Evolutionary conservation across 768 basidiomycete genomes (phyloP).

Genomic region (Leccinellum rugosiceps): DNA sequence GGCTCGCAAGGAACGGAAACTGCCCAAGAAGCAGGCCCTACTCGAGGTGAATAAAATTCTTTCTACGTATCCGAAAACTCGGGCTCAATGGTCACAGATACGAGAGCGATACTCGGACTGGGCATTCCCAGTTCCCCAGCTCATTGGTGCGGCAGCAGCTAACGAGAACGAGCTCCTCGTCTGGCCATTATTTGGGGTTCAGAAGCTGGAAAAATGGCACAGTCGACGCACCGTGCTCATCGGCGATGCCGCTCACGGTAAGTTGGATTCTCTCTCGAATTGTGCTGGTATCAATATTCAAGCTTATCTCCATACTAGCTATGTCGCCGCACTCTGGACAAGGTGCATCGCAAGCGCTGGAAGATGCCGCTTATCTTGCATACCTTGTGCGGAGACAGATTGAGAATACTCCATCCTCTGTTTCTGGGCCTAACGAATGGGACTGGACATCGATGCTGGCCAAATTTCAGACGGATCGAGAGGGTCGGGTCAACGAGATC

Average conservation of each 20-base stretch:
- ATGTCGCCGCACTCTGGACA: conserved; percentile 33
- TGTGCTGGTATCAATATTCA: neutral
- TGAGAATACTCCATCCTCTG: neutral
- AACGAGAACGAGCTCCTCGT: conserved; percentile 17
- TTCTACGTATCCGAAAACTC: neutral
- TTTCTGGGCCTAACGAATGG: neutral
- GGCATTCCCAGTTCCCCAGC: conserved; percentile 28
- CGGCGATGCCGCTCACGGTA: conserved; percentile 33
- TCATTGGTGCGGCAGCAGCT: conserved; percentile 20
- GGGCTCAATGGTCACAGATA: conserved; percentile 13
- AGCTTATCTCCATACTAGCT: conserved; percentile 11
- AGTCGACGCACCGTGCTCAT: conserved; percentile 26
- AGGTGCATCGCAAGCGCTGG: conserved; percentile 31
- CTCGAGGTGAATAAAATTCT: conserved; percentile 10
- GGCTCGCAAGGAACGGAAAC: conserved; percentile 28
- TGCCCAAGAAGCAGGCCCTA: conserved; percentile 20
- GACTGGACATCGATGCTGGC: conserved; percentile 19
- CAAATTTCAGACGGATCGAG: conserved; percentile 23
- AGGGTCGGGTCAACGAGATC: conserved; percentile 25
- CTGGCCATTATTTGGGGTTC: conserved; percentile 29
- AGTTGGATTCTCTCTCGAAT: neutral
- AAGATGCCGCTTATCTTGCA: conserved; percentile 31
- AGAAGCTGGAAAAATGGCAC: conserved; percentile 24
- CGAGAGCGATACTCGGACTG: conserved; percentile 24
- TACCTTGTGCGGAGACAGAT: conserved; percentile 22